Percentiles rank a stretch among this genome's conserved stretches.
These are phyloP conservation scores for Fusarium heterosporum DNA, from an alignment of 2,329 filamentous ascomycete genomes.

Conservation along the genomic window DNA sequence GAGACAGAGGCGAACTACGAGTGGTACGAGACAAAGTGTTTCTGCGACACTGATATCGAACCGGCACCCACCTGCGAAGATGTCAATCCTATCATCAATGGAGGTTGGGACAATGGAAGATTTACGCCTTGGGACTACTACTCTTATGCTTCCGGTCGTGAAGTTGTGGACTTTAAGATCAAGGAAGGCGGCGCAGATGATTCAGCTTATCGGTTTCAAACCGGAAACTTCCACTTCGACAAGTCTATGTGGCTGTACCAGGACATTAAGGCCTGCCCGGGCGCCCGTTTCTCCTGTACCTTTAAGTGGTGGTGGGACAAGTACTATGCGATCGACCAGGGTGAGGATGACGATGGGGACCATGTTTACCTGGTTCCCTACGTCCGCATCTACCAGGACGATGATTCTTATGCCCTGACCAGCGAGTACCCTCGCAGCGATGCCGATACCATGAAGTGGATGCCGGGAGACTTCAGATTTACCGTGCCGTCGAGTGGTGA, in stretches of 20 bases:
- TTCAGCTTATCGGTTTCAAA: slow-evolving; percentile 1
- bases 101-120: background rate
- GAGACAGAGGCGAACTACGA: fast-evolving
- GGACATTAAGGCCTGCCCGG: slow-evolving; percentile 6
- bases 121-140: background rate
- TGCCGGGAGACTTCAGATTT: background rate
- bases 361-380: background rate
- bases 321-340: background rate
- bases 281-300: background rate
- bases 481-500: background rate
- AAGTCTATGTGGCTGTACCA: slow-evolving; percentile 11
- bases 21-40: slow-evolving; percentile 1
- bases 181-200: background rate
- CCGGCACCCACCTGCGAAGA: slow-evolving; percentile 7
- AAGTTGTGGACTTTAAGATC: background rate
- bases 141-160: background rate
- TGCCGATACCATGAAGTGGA: background rate
- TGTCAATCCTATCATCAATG: background rate
- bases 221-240: background rate
- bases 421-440: background rate
- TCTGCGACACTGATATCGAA: slow-evolving; percentile 6
- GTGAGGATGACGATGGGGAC: background rate
- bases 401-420: background rate
- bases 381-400: slow-evolving; percentile 10
- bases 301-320: slow-evolving; percentile 20